Percentiles rank a stretch among this genome's conserved stretches.
Conservation (phyloP, 164 flowering plant species). For the Taxillus chinensis region DNA sequence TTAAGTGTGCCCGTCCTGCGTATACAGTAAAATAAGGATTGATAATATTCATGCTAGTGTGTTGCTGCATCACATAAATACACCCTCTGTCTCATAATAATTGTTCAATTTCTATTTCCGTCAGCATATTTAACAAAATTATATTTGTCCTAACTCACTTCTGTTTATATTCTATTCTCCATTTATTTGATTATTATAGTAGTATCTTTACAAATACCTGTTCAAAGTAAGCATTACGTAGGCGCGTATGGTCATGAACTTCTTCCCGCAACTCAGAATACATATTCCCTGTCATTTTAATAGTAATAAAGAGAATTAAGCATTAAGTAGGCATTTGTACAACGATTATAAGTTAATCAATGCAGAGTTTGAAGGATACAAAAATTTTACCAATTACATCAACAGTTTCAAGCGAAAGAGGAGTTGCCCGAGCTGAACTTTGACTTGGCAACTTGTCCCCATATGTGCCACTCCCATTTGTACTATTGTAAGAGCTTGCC, state of each 20-base stretch:
- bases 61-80: no score
- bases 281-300: slow-evolving; percentile 77
- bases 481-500: slow-evolving; percentile 42
- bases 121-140: no score
- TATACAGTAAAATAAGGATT: no score
- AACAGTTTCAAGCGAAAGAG: slow-evolving; percentile 96
- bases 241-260: slow-evolving; percentile 90
- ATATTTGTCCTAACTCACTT: no score
- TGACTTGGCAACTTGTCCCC: slow-evolving; percentile 54
- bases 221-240: slow-evolving; percentile 88
- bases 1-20: no score
- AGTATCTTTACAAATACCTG: slow-evolving; percentile 45
- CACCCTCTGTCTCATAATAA: no score
- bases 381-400: slow-evolving; percentile 88
- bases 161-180: no score
- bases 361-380: slow-evolving; percentile 10
- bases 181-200: neutral
- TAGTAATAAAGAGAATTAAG: slow-evolving; percentile 24
- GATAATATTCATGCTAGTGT: no score
- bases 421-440: slow-evolving; percentile 55
- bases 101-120: no score
- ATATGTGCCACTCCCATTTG: slow-evolving; percentile 41
- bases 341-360: neutral
- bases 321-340: slow-evolving; percentile 13
- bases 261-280: slow-evolving; percentile 89